A percentile compares a stretch with the other conserved stretches of the same genome.
phyloP scores from a whole-genome alignment of 805 yeast species.

The Candida adriatica region DNA sequence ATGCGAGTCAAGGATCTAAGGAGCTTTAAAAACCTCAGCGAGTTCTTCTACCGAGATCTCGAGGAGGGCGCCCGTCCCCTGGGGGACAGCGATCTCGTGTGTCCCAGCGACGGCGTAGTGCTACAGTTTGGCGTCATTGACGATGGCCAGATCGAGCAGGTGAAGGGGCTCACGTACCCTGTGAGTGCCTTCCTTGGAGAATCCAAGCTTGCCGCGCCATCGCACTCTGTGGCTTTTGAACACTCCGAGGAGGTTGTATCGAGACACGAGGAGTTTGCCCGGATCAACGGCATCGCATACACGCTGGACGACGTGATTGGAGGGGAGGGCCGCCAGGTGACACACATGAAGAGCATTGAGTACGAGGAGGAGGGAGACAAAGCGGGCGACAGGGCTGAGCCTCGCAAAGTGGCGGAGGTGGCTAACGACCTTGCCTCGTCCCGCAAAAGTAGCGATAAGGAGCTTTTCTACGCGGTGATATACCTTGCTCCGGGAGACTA shows the following conservation, averaged over 20 bases:
- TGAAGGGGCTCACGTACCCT: conserved; percentile 91
- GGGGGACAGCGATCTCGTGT: conserved; percentile 57
- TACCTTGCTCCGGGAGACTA: conserved; percentile 98
- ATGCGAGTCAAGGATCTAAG: conserved; percentile 76
- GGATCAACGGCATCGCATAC: conserved; percentile 65
- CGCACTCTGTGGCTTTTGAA: conserved; percentile 39
- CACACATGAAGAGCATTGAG: conserved; percentile 39
- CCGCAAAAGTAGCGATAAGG: conserved; percentile 36
- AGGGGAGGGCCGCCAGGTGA: conserved; percentile 35
- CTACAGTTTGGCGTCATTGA: conserved; percentile 76
- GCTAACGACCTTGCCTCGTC: conserved; percentile 24
- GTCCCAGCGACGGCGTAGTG: conserved; percentile 93
- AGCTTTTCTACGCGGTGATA: conserved; percentile 81
- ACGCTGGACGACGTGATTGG: conserved; percentile 65
- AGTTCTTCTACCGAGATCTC: conserved; percentile 82
- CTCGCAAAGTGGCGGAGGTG: conserved; percentile 32
- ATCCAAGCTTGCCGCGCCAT: conserved; percentile 48
- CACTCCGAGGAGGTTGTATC: conserved; percentile 34
- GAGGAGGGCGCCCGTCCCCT: conserved; percentile 77
- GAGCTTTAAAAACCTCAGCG: conserved; percentile 74
- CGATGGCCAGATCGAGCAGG: conserved; percentile 90
- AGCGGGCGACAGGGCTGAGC: conserved; percentile 29
- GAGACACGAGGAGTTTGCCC: conserved; percentile 70
- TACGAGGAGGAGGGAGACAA: conserved; percentile 68
- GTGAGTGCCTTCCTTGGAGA: conserved; percentile 82